Evolutionary conservation across 1,284 basidiomycete genomes (phyloP), one percentile per base, ranked within the genome.

Genomic region (Flammula alnicola): DNA sequence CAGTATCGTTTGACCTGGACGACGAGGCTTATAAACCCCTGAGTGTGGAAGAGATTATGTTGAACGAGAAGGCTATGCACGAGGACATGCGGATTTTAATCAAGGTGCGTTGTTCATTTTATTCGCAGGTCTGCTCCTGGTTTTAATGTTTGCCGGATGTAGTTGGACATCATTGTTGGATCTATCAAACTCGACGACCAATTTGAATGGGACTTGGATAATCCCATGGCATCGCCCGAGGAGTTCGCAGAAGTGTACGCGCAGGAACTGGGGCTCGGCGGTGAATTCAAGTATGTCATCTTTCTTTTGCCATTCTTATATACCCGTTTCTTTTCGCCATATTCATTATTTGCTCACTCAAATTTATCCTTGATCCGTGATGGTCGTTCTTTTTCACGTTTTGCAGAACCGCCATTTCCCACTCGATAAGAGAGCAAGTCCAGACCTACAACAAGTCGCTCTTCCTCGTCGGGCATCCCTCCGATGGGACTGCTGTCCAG

Each of bases 171-270:
- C 68, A 93, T 95, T 44, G 90, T 95, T 46, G 95, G 95, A 25
- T 86, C 88, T 14, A 86, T 95, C 74, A 95, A 97, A 67, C 80
- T 99, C 22, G 88, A 95, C 46, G 97, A 99, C 71, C 92, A 95
- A 63, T 97, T 99, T 65, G 97, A 99, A 67, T 99, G 97, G 97
- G 96, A 99, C 69, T 73, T 98, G 37, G 87, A 88, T 62, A 89
- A 88, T 57, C 76, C 80, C 27, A 75, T 78, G 40, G 86, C 91
- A 1, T 88, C 90, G 1, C 94, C 96, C 0, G 97, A 99, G 69
- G 85, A 88, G 44, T 99, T 99, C 69, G 94, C 96, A 6, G 88
- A 91, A 57, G 77, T 88, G 0, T 98, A 97, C 67, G 78, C 87
- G 2, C 82, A 81, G 19, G 97, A 99, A 62, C 75, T 99, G 12